Evolutionary conservation across 2,329 filamentous ascomycete genomes (phyloP), one percentile per base, ranked within the genome.

Genomic region (Setomelanomma holmii): DNA sequence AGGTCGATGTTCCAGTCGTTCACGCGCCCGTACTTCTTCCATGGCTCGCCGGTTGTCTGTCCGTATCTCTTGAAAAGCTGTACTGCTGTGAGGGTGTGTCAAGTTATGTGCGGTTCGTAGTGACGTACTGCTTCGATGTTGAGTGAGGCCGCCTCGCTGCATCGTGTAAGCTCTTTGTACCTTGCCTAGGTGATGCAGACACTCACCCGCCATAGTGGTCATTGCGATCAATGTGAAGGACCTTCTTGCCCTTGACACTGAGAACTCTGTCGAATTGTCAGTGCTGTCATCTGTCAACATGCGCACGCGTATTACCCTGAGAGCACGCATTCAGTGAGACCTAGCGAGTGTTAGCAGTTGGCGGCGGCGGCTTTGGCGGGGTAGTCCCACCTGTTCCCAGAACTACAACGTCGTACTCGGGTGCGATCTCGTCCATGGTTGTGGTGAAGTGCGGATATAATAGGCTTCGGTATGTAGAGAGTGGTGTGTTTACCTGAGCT

Each of bases 1-100:
- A 99, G 85, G 75, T 99, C 96, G 78, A 99, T 96, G 83, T 97
- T 98, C 95, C 95, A 99, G 84, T 98, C 93, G 80, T 97, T 97
- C 75, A 88, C 83, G 55, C 95, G 89, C 68, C 93, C 93, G 77
- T 97, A 98, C 79, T 96, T 93, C 83, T 96, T 93, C 95, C 95
- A 98, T 63, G 93, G 93, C 82, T 97, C 90, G 73, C 92, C 88
- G 54, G 80, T 76, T 74, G 86, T 90, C 82, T 95, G 95, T 76
- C 91, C 90, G 77, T 96, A 96, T 78, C 93, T 96, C 82, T 95
- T 96, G 86, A 96, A 98, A 68, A 99, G 89, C 91, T 96, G 63
- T 34, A 22, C 1, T 11, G 17, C 23, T 40, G 69, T 84, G 58
- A 83, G 79, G 20, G 39, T 35, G 63, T 80, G 55, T 36, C 3